These are phyloP conservation scores for Musa troglodytarum DNA, from an alignment of 176 grass and related monocot genomes.

Conservation along the genomic window DNA sequence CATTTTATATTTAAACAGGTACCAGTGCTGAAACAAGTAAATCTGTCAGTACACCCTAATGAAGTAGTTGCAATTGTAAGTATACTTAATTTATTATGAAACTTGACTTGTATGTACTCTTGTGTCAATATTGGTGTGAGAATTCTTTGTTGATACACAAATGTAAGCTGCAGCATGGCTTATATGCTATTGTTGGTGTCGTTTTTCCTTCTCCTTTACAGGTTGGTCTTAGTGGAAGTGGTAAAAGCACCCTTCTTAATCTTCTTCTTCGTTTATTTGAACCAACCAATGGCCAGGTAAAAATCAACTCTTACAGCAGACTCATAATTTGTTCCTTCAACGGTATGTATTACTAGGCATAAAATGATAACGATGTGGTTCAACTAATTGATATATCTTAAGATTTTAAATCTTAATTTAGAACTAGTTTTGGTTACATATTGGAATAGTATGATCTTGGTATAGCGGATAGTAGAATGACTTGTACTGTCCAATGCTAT, in stretches of 20 bases:
- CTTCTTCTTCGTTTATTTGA: constrained; percentile 80
- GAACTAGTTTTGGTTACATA: too few relatives aligned
- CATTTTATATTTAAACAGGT: constrained; percentile 38
- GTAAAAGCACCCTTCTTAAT: constrained; percentile 91
- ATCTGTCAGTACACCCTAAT: constrained; percentile 58
- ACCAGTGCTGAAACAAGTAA: constrained; percentile 51
- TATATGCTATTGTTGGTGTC: background rate
- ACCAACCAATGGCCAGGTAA: constrained; percentile 78
- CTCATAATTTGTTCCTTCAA: background rate
- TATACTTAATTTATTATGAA: constrained; percentile 14
- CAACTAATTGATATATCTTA: too few relatives aligned
- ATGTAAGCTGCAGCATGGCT: background rate
- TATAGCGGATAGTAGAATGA: too few relatives aligned
- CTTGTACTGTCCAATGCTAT: too few relatives aligned
- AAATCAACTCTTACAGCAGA: background rate
- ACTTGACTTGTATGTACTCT: background rate
- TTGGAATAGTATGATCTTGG: too few relatives aligned
- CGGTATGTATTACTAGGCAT: background rate
- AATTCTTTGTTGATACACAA: too few relatives aligned
- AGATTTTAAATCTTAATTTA: too few relatives aligned
- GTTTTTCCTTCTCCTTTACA: constrained; percentile 28
- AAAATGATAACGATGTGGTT: background rate
- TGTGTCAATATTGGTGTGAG: too few relatives aligned
- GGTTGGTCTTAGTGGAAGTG: constrained; percentile 98
- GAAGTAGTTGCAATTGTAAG: constrained; percentile 98